Base-by-base conservation (phyloP, 345 rosid genomes). In the Acer negundo region DNA sequence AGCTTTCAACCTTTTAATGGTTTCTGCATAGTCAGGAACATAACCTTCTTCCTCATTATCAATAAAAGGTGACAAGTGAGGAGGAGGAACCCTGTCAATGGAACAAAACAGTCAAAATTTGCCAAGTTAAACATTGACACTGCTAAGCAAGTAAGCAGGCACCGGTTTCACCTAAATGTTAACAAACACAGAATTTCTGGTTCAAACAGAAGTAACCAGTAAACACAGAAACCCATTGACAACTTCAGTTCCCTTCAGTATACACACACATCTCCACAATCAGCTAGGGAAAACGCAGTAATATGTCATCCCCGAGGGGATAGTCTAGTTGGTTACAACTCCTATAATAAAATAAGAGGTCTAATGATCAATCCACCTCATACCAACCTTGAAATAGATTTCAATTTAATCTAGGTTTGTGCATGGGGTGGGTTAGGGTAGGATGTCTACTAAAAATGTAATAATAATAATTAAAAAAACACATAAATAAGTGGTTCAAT, bases 21-120 rank as follows among this genome's bases (percentile, higher is more conserved):
- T 88, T 84, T 90, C 95, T 15, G 97, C 98, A 81, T 92, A 94
- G 31, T 96, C 98, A 70, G 99, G 99, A 65, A 86, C 84, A 73
- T 94, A 96, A 47, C 98, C 98, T 82, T 92, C 99, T 61, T 86
- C 92, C 82, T 92, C 97, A 47, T 94, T 87, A 84, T 94, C 90
- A 62, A 96, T 93, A 86, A 94, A 94, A 35, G 99, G 97, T 10
- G 97, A 90, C 73, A 94, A 81, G 78, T 92, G 99, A 1, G 99
- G 98, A 6, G 98, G 98, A 67, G 94, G 97, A 72, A 86, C 85
- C 79, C 98, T 96, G 82, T 77, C 69, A 16, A 44, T 62, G 59
- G 24, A 73, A 58, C 55, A 77, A 44, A 31, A 46, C 58, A 22
- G 15, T 62, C 73, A 64, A 77, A 55, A 51, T 31, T 23, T 59